A percentile compares a stretch with the other conserved stretches of the same genome.
Evolutionary conservation across 805 yeast genomes (phyloP).

Genomic region (Kodamaea jinghongensis): DNA sequence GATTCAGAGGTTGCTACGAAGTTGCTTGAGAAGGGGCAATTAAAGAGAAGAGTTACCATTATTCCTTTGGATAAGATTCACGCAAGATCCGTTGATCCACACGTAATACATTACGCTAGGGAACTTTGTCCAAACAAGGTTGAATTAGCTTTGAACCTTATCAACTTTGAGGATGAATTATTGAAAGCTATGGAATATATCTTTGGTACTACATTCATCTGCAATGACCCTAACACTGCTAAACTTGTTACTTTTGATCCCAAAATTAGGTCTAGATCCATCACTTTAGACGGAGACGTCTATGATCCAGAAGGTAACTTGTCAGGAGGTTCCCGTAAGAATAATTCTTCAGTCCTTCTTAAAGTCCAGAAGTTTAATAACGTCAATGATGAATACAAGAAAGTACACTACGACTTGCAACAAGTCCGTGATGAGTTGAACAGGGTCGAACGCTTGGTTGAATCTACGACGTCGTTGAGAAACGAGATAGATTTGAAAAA

Average conservation of each 20-base stretch:
- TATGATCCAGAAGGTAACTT: conserved; percentile 96
- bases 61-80: conserved; percentile 87
- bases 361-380: conserved; percentile 65
- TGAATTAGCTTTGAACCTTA: conserved; percentile 80
- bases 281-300: conserved; percentile 88
- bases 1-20: conserved; percentile 82
- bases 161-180: conserved; percentile 71
- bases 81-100: conserved; percentile 52
- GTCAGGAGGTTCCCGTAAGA: conserved; percentile 87
- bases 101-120: conserved; percentile 63
- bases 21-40: conserved; percentile 71
- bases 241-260: conserved; percentile 86
- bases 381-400: conserved; percentile 36
- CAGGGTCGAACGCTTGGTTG: conserved; percentile 42
- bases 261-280: conserved; percentile 71
- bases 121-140: conserved; percentile 78
- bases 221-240: conserved; percentile 86
- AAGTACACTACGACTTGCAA: conserved; percentile 43
- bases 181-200: conserved; percentile 84
- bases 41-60: conserved; percentile 81
- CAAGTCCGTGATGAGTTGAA: conserved; percentile 39
- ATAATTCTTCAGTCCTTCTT: conserved; percentile 54
- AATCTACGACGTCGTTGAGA: conserved; percentile 53
- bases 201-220: conserved; percentile 86
- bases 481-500: conserved; percentile 54